These are phyloP conservation scores for Globisporangium recalcitrans DNA, from an alignment of 352 stramenopile species.

Conservation along the genomic window DNA sequence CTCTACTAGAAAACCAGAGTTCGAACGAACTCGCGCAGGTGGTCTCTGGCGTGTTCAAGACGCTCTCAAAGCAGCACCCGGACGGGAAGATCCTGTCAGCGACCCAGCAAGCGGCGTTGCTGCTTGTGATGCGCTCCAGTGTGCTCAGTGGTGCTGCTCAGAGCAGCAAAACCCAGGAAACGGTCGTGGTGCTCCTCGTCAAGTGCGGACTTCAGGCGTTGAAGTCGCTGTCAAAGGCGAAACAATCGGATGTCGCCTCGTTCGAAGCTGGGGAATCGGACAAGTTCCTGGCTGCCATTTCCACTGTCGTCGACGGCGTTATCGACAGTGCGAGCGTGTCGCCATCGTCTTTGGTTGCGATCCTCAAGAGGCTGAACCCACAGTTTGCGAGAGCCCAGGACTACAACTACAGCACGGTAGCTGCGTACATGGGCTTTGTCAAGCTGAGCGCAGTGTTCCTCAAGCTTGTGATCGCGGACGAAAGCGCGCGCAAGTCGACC, in stretches of 20 bases:
- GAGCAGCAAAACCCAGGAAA: conserved; percentile 9
- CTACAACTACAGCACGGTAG: conserved; percentile 12
- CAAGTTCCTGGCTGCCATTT: conserved; percentile 1
- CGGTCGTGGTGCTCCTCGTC: conserved; percentile 14
- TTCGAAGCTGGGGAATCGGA: neutral
- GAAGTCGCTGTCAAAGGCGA: conserved; percentile 4
- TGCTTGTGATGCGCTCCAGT: conserved; percentile 31
- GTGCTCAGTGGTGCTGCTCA: neutral
- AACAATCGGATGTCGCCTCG: neutral
- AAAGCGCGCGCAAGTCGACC: conserved; percentile 3
- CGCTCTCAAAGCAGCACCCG: conserved; percentile 19
- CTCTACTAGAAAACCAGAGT: conserved; percentile 3
- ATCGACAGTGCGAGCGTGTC: neutral
- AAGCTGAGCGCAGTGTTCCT: conserved; percentile 30
- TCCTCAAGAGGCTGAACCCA: conserved; percentile 19
- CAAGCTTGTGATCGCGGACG: conserved; percentile 22
- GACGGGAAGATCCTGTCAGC: conserved; percentile 23
- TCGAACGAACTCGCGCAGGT: neutral
- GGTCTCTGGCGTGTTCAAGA: conserved; percentile 20
- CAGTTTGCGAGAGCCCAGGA: conserved; percentile 22
- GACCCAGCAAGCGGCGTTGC: conserved; percentile 29
- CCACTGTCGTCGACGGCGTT: conserved; percentile 10
- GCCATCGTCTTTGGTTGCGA: neutral
- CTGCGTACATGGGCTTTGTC: conserved; percentile 31
- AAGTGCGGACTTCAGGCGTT: conserved; percentile 15